Percentiles rank a stretch among this genome's conserved stretches.
Evolutionary conservation across 2,329 filamentous ascomycete species (phyloP).

Genomic region (Hysterium pulicare): DNA sequence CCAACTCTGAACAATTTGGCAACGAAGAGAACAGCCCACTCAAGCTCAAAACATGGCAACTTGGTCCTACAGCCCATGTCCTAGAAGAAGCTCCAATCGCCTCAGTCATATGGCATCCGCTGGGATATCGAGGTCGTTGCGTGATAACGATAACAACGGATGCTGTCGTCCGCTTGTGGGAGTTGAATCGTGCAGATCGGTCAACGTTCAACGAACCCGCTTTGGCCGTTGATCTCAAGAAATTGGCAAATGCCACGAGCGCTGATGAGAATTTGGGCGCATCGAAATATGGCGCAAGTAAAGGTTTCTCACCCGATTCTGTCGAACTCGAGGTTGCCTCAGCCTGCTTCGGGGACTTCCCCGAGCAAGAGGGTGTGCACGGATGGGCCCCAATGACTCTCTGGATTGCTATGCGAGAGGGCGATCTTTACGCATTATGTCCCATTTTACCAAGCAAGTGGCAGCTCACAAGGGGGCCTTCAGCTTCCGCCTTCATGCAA

Average conservation of each 20-base stretch:
- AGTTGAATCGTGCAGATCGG: conserved; percentile 76
- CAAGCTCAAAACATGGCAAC: conserved; percentile 79
- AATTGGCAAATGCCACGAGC: conserved; percentile 78
- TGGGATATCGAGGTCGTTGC: conserved; percentile 76
- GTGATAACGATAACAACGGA: conserved; percentile 87
- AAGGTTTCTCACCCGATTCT: conserved; percentile 81
- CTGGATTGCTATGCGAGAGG: conserved; percentile 93
- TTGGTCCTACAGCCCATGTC: conserved; percentile 91
- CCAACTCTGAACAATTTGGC: conserved; percentile 72
- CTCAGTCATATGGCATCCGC: conserved; percentile 86
- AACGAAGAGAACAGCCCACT: conserved; percentile 65
- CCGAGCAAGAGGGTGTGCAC: conserved; percentile 53
- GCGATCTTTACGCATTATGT: conserved; percentile 90
- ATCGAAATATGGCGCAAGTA: conserved; percentile 68
- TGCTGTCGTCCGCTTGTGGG: conserved; percentile 86
- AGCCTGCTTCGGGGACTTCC: conserved; percentile 78
- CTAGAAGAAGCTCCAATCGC: conserved; percentile 77
- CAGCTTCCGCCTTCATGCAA: conserved; percentile 67
- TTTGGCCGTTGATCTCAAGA: conserved; percentile 82
- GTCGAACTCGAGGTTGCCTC: conserved; percentile 94
- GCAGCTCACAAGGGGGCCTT: conserved; percentile 51
- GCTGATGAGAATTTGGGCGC: conserved; percentile 80
- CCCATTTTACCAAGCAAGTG: conserved; percentile 85
- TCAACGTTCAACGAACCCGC: conserved; percentile 84
- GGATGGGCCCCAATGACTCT: conserved; percentile 93